Percentiles rank a stretch among this genome's conserved stretches.
These are phyloP conservation scores for Gastrolobium villosum DNA, from an alignment of 306 rosid species.

Conservation along the genomic window DNA sequence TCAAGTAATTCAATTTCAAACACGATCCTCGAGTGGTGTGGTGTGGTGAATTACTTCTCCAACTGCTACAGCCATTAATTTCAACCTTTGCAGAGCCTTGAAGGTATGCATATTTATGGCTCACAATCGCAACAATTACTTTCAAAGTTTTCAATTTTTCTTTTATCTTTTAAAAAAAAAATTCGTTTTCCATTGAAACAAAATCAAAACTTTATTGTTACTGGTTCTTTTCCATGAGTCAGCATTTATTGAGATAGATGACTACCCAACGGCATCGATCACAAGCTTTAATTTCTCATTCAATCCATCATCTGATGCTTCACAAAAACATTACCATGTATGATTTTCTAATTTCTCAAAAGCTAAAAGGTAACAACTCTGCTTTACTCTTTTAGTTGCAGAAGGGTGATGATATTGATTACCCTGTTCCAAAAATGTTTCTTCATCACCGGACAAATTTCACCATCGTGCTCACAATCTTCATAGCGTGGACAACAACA, in stretches of 20 bases:
- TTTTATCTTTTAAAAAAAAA: neutral
- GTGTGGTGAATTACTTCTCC: slow-evolving; percentile 40
- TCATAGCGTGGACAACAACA: slow-evolving; percentile 43
- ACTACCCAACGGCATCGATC: slow-evolving; percentile 69
- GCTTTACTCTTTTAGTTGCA: slow-evolving; percentile 22
- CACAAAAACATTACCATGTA: neutral
- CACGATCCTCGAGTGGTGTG: neutral
- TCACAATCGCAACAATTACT: slow-evolving; percentile 10
- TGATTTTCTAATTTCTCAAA: slow-evolving; percentile 25
- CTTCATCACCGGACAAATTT: slow-evolving; percentile 33
- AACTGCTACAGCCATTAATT: slow-evolving; percentile 45
- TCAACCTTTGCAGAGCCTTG: slow-evolving; percentile 48
- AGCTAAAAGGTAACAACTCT: neutral
- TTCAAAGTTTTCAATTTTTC: neutral
- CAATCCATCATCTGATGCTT: slow-evolving; percentile 32
- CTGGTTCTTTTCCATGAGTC: slow-evolving; percentile 40
- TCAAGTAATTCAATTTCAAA: slow-evolving; percentile 28
- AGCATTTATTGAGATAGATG: slow-evolving; percentile 76
- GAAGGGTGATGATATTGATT: slow-evolving; percentile 56
- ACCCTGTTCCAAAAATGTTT: slow-evolving; percentile 54
- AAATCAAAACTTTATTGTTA: neutral
- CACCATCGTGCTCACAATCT: slow-evolving; percentile 44
- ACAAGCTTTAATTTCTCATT: slow-evolving; percentile 60
- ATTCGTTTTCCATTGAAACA: neutral
- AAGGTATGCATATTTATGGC: slow-evolving; percentile 55